phyloP scores from a whole-genome alignment of 768 basidiomycete species.

The Russula emetica region DNA sequence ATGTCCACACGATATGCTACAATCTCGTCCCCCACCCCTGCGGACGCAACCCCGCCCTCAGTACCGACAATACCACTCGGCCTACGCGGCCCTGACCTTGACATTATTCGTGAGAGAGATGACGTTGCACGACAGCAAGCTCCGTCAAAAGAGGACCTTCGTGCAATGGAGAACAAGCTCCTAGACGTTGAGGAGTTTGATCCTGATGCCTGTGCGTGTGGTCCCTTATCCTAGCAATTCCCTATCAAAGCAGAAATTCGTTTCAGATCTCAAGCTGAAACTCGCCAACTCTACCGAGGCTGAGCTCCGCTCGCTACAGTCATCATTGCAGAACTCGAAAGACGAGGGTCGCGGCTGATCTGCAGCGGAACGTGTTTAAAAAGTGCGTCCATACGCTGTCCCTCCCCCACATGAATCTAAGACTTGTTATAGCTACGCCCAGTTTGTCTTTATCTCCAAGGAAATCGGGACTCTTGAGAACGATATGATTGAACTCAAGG shows the following conservation, averaged over 20 bases:
- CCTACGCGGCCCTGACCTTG: conserved; percentile 35
- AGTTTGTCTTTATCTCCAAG: conserved; percentile 95
- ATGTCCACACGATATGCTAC: conserved; percentile 88
- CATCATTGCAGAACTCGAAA: conserved; percentile 65
- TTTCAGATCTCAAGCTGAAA: conserved; percentile 65
- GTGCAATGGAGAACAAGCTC: conserved; percentile 50
- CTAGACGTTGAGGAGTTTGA: conserved; percentile 81
- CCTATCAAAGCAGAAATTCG: not conserved
- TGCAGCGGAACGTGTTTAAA: conserved; percentile 93
- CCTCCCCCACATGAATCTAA: not conserved
- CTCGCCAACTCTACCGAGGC: conserved; percentile 87
- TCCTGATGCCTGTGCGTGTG: conserved; percentile 81
- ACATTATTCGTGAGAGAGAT: conserved; percentile 46
- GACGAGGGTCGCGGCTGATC: conserved; percentile 69
- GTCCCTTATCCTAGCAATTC: not conserved
- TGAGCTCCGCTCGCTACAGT: conserved; percentile 70
- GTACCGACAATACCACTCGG: conserved; percentile 54
- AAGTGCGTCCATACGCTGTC: conserved; percentile 57
- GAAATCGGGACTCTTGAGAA: conserved; percentile 95
- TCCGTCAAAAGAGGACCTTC: conserved; percentile 56
- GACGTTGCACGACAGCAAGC: conserved; percentile 38
- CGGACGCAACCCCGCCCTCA: conserved; percentile 50
- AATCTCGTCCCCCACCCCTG: conserved; percentile 74
- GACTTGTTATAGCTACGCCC: conserved; percentile 68
- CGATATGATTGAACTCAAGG: conserved; percentile 96